A percentile compares a stretch with the other conserved stretches of the same genome.
Conservation (phyloP, 2,329 filamentous ascomycete genomes). For the Fusarium burgessii region DNA sequence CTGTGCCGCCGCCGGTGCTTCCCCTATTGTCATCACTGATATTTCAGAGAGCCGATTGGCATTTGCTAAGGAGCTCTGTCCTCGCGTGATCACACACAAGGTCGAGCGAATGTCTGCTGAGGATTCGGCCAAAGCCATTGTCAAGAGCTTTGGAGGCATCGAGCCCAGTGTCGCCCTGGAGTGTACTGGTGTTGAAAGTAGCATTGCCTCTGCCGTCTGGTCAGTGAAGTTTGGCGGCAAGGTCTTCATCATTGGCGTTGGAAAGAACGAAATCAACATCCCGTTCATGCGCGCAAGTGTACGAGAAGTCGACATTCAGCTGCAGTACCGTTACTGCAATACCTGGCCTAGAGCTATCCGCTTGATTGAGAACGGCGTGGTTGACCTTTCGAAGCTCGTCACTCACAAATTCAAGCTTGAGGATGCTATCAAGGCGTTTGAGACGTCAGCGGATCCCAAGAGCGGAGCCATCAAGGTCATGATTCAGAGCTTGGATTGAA, state of each 20-base stretch:
- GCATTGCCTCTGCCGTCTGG: constrained; percentile 87
- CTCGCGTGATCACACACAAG: constrained; percentile 83
- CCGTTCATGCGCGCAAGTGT: constrained; percentile 95
- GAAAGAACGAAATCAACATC: constrained; percentile 93
- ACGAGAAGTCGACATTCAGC: constrained; percentile 92
- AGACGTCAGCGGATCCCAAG: constrained; percentile 87
- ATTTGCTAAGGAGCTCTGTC: constrained; percentile 87
- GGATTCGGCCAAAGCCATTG: constrained; percentile 77
- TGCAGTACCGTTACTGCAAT: constrained; percentile 97
- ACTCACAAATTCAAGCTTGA: constrained; percentile 90
- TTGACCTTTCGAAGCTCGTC: constrained; percentile 84
- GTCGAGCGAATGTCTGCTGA: constrained; percentile 76
- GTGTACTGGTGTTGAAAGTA: constrained; percentile 94
- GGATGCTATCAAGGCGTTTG: constrained; percentile 89
- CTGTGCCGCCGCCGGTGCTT: constrained; percentile 86
- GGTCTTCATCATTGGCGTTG: constrained; percentile 96
- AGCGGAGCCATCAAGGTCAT: constrained; percentile 98
- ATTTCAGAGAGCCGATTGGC: constrained; percentile 87
- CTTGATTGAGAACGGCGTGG: constrained; percentile 83
- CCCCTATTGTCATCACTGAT: constrained; percentile 92
- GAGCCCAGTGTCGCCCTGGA: constrained; percentile 88
- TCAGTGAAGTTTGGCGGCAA: constrained; percentile 94
- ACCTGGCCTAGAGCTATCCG: constrained; percentile 96
- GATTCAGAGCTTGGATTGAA: constrained; percentile 78
- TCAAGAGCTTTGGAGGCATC: constrained; percentile 76